phyloP scores from a whole-genome alignment of 2,329 filamentous ascomycete genomes.

The Apiospora malaysiana region DNA sequence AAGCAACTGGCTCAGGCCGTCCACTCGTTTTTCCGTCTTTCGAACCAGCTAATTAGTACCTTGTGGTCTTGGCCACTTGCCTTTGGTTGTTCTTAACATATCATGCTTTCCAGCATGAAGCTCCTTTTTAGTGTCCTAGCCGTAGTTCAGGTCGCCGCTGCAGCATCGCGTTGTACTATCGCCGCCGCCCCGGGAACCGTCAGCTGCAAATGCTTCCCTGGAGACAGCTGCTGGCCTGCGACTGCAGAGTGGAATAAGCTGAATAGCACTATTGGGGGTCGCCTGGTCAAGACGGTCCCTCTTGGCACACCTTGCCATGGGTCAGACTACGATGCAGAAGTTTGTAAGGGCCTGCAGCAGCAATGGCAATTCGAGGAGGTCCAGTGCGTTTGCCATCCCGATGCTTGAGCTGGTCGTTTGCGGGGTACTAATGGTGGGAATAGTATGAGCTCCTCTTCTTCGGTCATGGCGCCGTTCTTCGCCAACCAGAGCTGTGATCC shows the following conservation, averaged over 20 bases:
- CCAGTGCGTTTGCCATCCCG: conserved; percentile 11
- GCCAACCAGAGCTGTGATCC: conserved; percentile 27
- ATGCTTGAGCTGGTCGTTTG: not conserved
- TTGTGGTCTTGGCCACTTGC: not conserved
- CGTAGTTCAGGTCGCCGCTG: not conserved
- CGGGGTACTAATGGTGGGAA: not conserved
- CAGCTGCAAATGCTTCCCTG: conserved; percentile 22
- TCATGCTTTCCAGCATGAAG: conserved; percentile 1
- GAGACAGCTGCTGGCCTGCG: conserved; percentile 23
- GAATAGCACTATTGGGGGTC: conserved; percentile 28
- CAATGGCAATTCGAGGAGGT: conserved; percentile 22
- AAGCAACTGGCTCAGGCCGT: conserved; percentile 1
- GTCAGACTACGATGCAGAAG: conserved; percentile 29
- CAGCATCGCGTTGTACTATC: not conserved
- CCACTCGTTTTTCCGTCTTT: not conserved
- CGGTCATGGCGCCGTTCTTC: conserved; percentile 27
- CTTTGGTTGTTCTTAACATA: not conserved
- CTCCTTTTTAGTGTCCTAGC: not conserved
- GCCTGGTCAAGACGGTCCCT: conserved; percentile 33
- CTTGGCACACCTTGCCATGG: conserved; percentile 33
- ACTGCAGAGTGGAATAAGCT: conserved; percentile 20
- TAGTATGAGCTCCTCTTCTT: conserved; percentile 26
- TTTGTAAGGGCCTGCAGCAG: conserved; percentile 27
- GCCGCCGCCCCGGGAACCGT: not conserved
- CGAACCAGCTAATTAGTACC: not conserved